Base-by-base conservation (phyloP, 306 rosid genomes). In the Medicago arabica region DNA sequence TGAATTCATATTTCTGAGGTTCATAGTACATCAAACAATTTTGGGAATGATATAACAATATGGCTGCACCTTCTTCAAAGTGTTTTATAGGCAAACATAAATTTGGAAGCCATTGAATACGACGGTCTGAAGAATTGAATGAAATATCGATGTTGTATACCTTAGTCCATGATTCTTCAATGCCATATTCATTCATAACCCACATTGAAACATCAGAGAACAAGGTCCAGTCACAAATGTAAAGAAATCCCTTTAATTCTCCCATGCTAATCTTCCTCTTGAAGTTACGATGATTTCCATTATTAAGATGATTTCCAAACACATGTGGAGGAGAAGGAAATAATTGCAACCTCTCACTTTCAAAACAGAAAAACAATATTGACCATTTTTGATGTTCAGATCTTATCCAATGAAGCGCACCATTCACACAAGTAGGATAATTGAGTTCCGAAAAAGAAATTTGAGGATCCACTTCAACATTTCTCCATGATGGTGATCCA, bases 141-240 rank as follows among this genome's bases (percentile, higher is more conserved):
- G 5, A 46, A 12, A 16, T 46, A 12, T 44, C 2, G 11, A 13
- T 46, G 51, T 46, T 46, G 54, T 9, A 67, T 41, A 41, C 57
- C 16, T 21, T 21, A 23, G 55, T 55, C 77, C 77, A 72, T 2
- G 75, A 77, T 12, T 55, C 81, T 57, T n/a, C 59, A 28, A 43
- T n/a, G 2, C 75, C 75, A 76, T 76, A 55, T 9, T 41, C 11
- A 31, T 76, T 54, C 80, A 76, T 76, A 64, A 41, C 7, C 82
- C 82, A 78, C 34, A 63, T 3, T 11, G 9, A 9, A 15, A 21
- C 1, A 50, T 7, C 0, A 15, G 1, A 6, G 2, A 4, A 15
- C 5, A 0, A 0, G 12, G 10, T 39, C 9, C 2, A 28, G 12
- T 17, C 44, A 15, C 21, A 62, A 14, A 62, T 62, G 19, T 34